phyloP scores from a whole-genome alignment of 148 eudicot genomes.

The Nyssa sinensis region DNA sequence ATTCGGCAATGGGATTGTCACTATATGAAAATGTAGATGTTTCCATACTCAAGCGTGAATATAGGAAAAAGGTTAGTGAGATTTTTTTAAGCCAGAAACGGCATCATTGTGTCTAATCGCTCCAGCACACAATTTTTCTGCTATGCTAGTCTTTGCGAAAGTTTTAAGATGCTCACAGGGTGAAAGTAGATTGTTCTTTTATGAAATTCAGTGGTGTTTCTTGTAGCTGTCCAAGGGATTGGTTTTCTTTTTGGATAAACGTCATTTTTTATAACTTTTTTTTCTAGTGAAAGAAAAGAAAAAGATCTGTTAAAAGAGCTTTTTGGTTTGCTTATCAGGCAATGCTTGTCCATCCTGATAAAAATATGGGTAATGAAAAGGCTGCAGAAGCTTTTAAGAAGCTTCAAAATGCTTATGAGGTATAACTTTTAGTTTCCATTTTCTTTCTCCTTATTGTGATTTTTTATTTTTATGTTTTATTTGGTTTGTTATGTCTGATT shows the following conservation, averaged over 20 bases:
- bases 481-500: constrained; percentile 8
- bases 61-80: constrained; percentile 71
- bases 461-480: not conserved
- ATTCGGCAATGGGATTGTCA: constrained; percentile 80
- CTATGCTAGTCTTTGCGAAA: no score
- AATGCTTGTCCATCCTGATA: constrained; percentile 98
- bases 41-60: constrained; percentile 76
- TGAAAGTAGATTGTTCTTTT: not conserved
- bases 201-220: not conserved
- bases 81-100: not conserved
- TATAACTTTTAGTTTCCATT: constrained; percentile 17
- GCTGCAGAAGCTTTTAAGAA: constrained; percentile 98
- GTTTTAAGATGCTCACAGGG: not conserved
- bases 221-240: not conserved
- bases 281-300: not conserved
- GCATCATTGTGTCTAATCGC: not conserved
- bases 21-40: constrained; percentile 65
- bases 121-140: not conserved
- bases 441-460: not conserved
- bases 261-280: not conserved
- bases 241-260: not conserved
- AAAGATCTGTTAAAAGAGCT: not conserved
- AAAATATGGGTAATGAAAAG: constrained; percentile 98
- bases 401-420: constrained; percentile 99
- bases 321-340: constrained; percentile 51